Base-by-base conservation (phyloP, 2,329 filamentous ascomycete species). In the Phyllosticta paracitricarpa region DNA sequence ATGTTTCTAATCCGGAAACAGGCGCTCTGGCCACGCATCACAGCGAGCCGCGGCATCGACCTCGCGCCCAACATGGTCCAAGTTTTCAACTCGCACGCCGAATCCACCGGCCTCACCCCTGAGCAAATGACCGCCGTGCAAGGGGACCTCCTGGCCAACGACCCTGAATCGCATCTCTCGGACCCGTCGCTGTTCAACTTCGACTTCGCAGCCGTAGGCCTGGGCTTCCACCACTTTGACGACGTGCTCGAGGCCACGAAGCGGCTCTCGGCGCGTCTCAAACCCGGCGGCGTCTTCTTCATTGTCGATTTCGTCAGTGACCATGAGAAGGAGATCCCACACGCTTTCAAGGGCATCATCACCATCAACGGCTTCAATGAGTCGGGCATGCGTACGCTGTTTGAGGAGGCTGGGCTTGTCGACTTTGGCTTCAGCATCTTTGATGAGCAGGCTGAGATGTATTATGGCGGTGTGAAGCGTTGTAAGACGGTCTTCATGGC, bases 51-150 rank as follows among this genome's bases (percentile, higher is more conserved):
- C 17, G 89, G 87, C 52, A 79, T 92, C 54, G 89, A 92, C 69
- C 74, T 91, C 61, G 87, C 87, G 0, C 80, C 85, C 64, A 83
- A 83, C 63, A 91, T 91, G 88, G 81, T 89, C 4, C 75, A 77
- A 0, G 77, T 79, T 6, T 92, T 87, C 76, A 91, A 91, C 69
- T 73, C 75, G 10, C 78, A 81, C 26, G 85, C 84, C 22, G 58
- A 52, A 3, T 54, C 61, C 8, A 65, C 67, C 9, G 65, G 65
- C 7, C 48, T 73, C 2, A 56, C 66, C 0, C 26, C 56, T 2
- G 51, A 62, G 2, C 63, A 62, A 17, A 68, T 73, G 48, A 62
- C 65, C 17, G 72, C 71, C 30, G 63, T 70, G 0, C 63, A 68
- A 3, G 73, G 75, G 7, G 69, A 79, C 62, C 64, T 79, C 0